A percentile compares a stretch with the other conserved stretches of the same genome.
Conservation (phyloP, 1,139 yeast species). For the Candida sanyaensis region DNA sequence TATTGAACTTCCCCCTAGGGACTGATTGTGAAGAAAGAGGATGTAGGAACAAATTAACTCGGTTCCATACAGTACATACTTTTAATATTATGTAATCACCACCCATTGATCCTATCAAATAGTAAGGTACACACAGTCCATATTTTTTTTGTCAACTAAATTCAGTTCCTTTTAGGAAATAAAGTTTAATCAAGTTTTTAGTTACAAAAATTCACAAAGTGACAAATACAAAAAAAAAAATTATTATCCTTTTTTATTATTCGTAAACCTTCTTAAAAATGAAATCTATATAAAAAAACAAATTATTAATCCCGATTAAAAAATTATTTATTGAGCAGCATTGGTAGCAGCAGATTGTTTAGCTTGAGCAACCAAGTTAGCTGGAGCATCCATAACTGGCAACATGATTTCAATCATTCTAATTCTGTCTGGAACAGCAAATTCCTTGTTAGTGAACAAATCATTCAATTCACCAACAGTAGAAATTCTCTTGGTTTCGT, state of each 20-base stretch:
- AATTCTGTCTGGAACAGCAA: slow-evolving; percentile 64
- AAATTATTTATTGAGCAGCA: slow-evolving; percentile 21
- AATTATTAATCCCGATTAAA: neutral
- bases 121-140: too few species aligned
- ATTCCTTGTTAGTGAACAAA: slow-evolving; percentile 54
- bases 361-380: slow-evolving; percentile 67
- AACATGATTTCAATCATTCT: slow-evolving; percentile 82
- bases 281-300: neutral
- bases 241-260: neutral
- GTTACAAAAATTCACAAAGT: too few species aligned
- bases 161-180: too few species aligned
- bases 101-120: too few species aligned
- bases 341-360: slow-evolving; percentile 73
- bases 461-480: slow-evolving; percentile 70
- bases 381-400: slow-evolving; percentile 84
- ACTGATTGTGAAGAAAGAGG: too few species aligned
- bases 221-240: neutral
- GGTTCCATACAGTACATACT: too few species aligned
- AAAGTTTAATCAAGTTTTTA: too few species aligned
- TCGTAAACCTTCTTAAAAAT: neutral
- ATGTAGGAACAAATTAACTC: too few species aligned
- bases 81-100: too few species aligned
- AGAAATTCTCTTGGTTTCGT: slow-evolving; percentile 55
- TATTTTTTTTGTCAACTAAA: too few species aligned
- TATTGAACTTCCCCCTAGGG: too few species aligned